These are phyloP conservation scores for Pseudopediastrum boryanum DNA, from an alignment of 139 green algal species.

Conservation along the genomic window DNA sequence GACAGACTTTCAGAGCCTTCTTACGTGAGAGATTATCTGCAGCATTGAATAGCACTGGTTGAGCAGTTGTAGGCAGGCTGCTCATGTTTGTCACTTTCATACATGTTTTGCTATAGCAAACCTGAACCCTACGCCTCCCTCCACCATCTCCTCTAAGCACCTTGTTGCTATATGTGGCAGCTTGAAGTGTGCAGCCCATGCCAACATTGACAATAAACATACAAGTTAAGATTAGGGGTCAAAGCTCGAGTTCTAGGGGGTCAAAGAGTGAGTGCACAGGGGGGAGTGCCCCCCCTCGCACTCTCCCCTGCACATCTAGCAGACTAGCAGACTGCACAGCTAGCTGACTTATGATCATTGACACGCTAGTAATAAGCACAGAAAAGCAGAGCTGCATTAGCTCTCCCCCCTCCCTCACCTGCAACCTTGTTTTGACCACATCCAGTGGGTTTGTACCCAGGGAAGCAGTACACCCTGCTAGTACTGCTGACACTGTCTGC, in stretches of 20 bases:
- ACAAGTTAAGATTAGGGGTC: background rate
- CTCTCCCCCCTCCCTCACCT: constrained; percentile 43
- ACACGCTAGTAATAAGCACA: background rate
- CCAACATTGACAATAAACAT: constrained; percentile 4
- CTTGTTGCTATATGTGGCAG: background rate
- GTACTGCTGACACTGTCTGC: constrained; percentile 65
- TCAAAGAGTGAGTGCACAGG: background rate
- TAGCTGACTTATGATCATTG: background rate
- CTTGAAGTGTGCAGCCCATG: background rate
- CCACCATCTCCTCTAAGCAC: too few relatives aligned
- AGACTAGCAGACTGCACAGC: background rate
- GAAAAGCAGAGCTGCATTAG: background rate
- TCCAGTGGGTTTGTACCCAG: constrained; percentile 84
- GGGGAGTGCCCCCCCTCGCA: too few relatives aligned
- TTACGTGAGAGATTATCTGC: background rate
- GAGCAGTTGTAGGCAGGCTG: too few relatives aligned
- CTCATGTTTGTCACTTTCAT: too few relatives aligned
- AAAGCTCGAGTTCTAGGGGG: background rate
- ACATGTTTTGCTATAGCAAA: too few relatives aligned
- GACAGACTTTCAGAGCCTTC: background rate
- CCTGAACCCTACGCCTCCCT: too few relatives aligned
- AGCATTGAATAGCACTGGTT: background rate
- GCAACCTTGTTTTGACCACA: constrained; percentile 82
- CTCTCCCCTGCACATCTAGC: too few relatives aligned
- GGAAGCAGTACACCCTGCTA: constrained; percentile 70